phyloP scores from a whole-genome alignment of 108 stramenopile species.

The Craspedostauros australis region DNA sequence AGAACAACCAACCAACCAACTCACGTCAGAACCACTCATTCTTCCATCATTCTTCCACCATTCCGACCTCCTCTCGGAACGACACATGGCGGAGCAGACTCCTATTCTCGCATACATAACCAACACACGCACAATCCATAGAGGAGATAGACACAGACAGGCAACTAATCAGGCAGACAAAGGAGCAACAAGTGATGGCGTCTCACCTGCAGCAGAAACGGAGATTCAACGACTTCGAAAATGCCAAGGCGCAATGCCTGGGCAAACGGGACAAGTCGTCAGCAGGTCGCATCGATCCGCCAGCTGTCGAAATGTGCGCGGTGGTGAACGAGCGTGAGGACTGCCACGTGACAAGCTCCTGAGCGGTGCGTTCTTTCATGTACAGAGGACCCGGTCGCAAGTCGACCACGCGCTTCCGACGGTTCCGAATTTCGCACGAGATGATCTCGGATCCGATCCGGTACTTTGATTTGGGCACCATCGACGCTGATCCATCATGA shows the following conservation, averaged over 20 bases:
- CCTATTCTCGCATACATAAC: too few relatives aligned
- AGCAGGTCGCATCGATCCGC: conserved; percentile 77
- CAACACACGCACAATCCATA: too few relatives aligned
- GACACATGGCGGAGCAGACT: too few relatives aligned
- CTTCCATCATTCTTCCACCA: too few relatives aligned
- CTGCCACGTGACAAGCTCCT: conserved; percentile 66
- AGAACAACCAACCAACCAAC: too few relatives aligned
- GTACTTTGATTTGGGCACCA: conserved; percentile 67
- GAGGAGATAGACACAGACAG: too few relatives aligned
- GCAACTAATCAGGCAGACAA: too few relatives aligned
- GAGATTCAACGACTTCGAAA: conserved; percentile 67
- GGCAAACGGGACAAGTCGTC: conserved; percentile 81
- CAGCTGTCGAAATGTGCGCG: conserved; percentile 74
- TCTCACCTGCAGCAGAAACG: too few relatives aligned
- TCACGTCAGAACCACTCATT: too few relatives aligned
- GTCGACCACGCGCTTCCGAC: conserved; percentile 39
- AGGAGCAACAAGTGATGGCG: too few relatives aligned
- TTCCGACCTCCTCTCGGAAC: too few relatives aligned
- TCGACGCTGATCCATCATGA: conserved; percentile 56
- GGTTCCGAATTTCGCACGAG: conserved; percentile 76
- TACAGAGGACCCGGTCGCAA: conserved; percentile 81
- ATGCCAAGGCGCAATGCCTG: conserved; percentile 59
- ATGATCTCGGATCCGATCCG: conserved; percentile 44
- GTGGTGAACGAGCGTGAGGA: conserved; percentile 64
- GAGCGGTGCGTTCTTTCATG: conserved; percentile 75